Evolutionary conservation across 1,284 basidiomycete species (phyloP).

Genomic region (Fomitopsis betulina): DNA sequence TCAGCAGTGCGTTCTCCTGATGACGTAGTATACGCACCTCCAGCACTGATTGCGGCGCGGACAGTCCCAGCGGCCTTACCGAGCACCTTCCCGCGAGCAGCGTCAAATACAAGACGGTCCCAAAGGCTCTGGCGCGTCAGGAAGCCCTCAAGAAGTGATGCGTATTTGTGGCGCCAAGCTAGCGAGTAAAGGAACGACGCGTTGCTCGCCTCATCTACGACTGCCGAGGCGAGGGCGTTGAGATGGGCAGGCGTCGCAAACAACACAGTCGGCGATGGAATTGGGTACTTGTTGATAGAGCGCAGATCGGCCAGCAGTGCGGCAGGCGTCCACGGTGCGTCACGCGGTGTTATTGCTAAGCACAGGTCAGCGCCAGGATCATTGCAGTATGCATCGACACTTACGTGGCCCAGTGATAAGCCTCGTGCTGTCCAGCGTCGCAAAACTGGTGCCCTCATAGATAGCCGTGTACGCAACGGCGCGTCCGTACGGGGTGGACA

Average conservation of each 20-base stretch:
- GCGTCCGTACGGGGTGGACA: constrained; percentile 69
- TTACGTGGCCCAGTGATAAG: constrained; percentile 40
- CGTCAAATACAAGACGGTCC: constrained; percentile 71
- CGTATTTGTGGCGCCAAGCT: constrained; percentile 70
- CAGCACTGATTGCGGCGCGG: constrained; percentile 57
- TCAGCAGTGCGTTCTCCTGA: not conserved
- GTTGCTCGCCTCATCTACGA: constrained; percentile 49
- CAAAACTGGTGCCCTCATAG: constrained; percentile 67
- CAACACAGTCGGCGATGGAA: constrained; percentile 64
- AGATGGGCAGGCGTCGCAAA: constrained; percentile 62
- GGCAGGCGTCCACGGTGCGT: constrained; percentile 12
- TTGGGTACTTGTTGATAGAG: constrained; percentile 43
- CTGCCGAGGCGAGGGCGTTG: constrained; percentile 40
- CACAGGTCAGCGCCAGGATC: constrained; percentile 3
- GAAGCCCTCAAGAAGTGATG: constrained; percentile 62
- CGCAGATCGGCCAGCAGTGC: constrained; percentile 38
- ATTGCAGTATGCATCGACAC: constrained; percentile 26
- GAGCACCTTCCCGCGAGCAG: constrained; percentile 54
- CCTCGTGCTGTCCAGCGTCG: constrained; percentile 54
- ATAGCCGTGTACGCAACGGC: constrained; percentile 71
- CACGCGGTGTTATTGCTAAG: constrained; percentile 11
- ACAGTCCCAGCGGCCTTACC: constrained; percentile 56
- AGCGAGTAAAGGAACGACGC: constrained; percentile 49
- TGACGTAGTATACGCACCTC: constrained; percentile 40
- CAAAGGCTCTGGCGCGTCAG: constrained; percentile 72